These are phyloP conservation scores for Friedmanniomyces endolithicus DNA, from an alignment of 495 filamentous ascomycete genomes.

Conservation along the genomic window DNA sequence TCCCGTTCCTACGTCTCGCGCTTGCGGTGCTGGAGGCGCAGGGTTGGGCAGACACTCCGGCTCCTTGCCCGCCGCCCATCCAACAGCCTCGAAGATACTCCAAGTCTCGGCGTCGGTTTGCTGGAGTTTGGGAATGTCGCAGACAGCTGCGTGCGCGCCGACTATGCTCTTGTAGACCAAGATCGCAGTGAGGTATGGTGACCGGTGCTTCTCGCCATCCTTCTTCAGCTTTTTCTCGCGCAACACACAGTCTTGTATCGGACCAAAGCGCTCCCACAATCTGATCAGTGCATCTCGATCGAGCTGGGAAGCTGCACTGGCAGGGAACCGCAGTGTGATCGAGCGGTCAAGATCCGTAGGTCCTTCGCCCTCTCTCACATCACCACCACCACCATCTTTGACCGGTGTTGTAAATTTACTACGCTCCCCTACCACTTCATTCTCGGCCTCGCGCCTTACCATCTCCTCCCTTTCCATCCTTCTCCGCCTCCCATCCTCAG, in stretches of 20 bases:
- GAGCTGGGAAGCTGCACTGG: conserved; percentile 14
- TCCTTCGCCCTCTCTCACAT: neutral
- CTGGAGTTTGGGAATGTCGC: conserved; percentile 35
- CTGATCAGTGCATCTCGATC: conserved; percentile 35
- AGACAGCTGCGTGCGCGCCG: conserved; percentile 47
- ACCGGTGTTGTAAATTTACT: neutral
- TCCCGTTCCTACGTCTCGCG: neutral
- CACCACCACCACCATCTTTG: neutral
- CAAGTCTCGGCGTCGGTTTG: conserved; percentile 35
- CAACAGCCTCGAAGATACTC: conserved; percentile 39
- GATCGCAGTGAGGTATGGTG: conserved; percentile 23
- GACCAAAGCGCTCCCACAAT: conserved; percentile 44
- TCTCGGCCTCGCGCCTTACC: conserved; percentile 12
- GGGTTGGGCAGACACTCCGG: conserved; percentile 25
- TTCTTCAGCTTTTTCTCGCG: conserved; percentile 39
- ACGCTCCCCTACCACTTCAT: conserved; percentile 1
- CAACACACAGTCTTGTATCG: conserved; percentile 41
- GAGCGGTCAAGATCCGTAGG: conserved; percentile 41
- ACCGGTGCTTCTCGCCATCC: conserved; percentile 34
- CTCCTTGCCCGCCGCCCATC: conserved; percentile 43
- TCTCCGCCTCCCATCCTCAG: conserved; percentile 45
- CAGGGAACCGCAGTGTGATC: conserved; percentile 42
- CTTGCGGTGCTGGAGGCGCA: neutral
- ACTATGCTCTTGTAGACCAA: conserved; percentile 48
- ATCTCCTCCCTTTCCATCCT: conserved; percentile 29